Percentiles rank a stretch among this genome's conserved stretches.
These are phyloP conservation scores for Tylopilus sp. DNA, from an alignment of 1,284 basidiomycete species.

Conservation along the genomic window DNA sequence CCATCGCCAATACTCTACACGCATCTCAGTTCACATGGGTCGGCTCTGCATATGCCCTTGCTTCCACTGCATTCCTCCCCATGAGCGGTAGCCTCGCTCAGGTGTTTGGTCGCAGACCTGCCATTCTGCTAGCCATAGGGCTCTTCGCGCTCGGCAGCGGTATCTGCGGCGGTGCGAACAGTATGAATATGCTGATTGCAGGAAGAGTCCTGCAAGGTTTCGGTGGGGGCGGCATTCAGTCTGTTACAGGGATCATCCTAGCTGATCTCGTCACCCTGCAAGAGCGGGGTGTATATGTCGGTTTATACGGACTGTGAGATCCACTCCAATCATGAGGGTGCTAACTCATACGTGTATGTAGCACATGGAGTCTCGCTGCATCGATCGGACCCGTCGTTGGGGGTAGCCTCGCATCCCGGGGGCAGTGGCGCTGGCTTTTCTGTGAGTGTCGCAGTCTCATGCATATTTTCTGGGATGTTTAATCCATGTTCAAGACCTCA, in stretches of 20 bases:
- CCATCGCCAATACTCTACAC: background rate
- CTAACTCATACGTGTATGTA: background rate
- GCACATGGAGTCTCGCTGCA: slow-evolving; percentile 15
- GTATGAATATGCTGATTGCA: slow-evolving; percentile 3
- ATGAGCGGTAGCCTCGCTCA: slow-evolving; percentile 8
- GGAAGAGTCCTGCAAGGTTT: slow-evolving; percentile 4
- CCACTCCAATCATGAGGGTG: background rate
- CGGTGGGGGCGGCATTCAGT: slow-evolving; percentile 5
- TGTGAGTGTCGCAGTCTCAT: slow-evolving; percentile 17
- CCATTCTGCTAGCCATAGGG: background rate
- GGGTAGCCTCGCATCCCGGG: slow-evolving; percentile 35
- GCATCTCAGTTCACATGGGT: slow-evolving; percentile 8
- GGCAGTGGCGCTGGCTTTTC: slow-evolving; percentile 42
- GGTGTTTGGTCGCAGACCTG: slow-evolving; percentile 1
- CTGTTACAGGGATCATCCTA: slow-evolving; percentile 2
- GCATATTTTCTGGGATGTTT: background rate
- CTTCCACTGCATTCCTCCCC: slow-evolving; percentile 6
- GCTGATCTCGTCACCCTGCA: slow-evolving; percentile 2
- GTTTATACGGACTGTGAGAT: slow-evolving; percentile 4
- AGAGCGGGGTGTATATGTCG: background rate
- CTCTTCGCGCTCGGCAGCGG: slow-evolving; percentile 8
- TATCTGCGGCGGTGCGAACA: background rate
- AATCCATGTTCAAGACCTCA: slow-evolving; percentile 11
- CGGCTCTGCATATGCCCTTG: slow-evolving; percentile 4
- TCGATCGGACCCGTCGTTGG: slow-evolving; percentile 36